A percentile compares a stretch with the other conserved stretches of the same genome.
Conservation (phyloP, 257 asterid species). For the Solanum okadae region DNA sequence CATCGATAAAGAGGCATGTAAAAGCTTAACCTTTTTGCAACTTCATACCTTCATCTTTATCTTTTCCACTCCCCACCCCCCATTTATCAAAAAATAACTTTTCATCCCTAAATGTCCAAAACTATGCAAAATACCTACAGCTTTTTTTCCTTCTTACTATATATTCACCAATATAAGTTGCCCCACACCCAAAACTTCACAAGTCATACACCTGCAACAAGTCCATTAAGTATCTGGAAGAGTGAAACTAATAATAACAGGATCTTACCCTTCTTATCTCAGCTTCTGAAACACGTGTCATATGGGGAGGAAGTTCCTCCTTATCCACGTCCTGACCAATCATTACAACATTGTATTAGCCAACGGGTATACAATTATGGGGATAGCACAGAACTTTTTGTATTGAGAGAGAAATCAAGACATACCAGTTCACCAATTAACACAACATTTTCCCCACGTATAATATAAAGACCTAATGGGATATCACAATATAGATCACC, state of each 20-base stretch:
- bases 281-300: constrained; percentile 62
- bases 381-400: background rate
- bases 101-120: background rate
- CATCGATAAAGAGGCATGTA: background rate
- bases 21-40: background rate
- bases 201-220: background rate
- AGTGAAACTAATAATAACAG: background rate
- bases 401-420: background rate
- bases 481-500: constrained; percentile 89
- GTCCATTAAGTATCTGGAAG: background rate
- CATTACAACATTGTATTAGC: background rate
- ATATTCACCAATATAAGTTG: background rate
- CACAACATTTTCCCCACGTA: constrained; percentile 97
- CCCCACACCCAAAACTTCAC: background rate
- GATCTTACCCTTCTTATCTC: constrained; percentile 74
- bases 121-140: background rate
- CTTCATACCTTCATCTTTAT: background rate
- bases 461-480: constrained; percentile 82
- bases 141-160: background rate
- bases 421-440: constrained; percentile 96
- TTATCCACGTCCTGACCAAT: constrained; percentile 62
- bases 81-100: background rate
- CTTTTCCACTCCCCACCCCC: background rate
- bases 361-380: background rate
- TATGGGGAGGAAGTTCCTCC: constrained; percentile 82